phyloP scores from a whole-genome alignment of 1,139 yeast species.

The Debaryomycetaceae sp. region DNA sequence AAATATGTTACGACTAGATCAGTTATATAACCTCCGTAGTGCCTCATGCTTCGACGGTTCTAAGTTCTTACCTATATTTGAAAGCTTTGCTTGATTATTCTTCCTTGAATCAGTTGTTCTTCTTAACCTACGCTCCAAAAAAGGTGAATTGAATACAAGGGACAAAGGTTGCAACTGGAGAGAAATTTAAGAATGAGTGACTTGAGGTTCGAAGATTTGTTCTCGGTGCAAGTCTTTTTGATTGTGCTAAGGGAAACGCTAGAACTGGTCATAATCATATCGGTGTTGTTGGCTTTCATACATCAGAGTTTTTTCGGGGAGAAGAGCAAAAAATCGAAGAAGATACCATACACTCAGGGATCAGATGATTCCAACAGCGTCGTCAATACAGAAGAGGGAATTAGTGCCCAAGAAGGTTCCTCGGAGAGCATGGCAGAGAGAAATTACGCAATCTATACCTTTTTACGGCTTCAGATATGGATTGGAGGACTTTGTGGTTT shows the following conservation, averaged over 20 bases:
- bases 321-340: background rate
- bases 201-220: slow-evolving; percentile 27
- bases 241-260: slow-evolving; percentile 45
- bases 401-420: background rate
- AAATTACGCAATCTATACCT: slow-evolving; percentile 10
- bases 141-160: too few species aligned
- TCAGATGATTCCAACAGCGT: slow-evolving; percentile 1
- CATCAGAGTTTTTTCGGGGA: slow-evolving; percentile 27
- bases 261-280: slow-evolving; percentile 45
- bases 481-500: slow-evolving; percentile 40
- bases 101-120: too few species aligned
- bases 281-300: slow-evolving; percentile 42
- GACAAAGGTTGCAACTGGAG: too few species aligned
- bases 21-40: background rate
- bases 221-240: slow-evolving; percentile 44
- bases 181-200: background rate
- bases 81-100: background rate
- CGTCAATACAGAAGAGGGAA: background rate
- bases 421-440: background rate
- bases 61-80: background rate
- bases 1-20: background rate
- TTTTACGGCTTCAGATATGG: slow-evolving; percentile 38
- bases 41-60: background rate
- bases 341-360: background rate
- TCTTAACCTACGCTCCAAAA: too few species aligned